Evolutionary conservation across 1,284 basidiomycete species (phyloP), one percentile per base, ranked within the genome.

Genomic region (Coniferiporia weirii): DNA sequence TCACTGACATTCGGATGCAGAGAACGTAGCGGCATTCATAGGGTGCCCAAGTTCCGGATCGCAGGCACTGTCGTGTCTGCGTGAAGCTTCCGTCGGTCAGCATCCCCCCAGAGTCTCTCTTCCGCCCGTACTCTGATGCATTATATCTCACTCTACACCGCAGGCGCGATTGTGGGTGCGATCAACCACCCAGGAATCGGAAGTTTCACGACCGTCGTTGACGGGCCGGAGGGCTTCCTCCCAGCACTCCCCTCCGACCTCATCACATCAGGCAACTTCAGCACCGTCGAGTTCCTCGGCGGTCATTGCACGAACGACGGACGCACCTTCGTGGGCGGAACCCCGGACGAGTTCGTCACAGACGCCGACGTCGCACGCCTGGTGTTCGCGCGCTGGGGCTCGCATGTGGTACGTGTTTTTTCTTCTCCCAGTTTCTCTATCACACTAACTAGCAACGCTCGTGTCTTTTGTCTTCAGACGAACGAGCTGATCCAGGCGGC

Each of bases 261-360:
- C 9, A 73, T 79, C 46, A 56, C 69, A 1, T 48, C 66, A 1
- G 74, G 76, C 2, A 73, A 71, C 36, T 76, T 79, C 61, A 67
- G 57, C 54, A 60, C 66, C 3, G 73, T 78, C 1, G 75, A 78
- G 5, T 74, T 75, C 60, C 66, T 75, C 5, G 77, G 73, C 22
- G 77, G 78, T 1, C 76, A 78, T 60, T 77, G 75, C 61, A 75
- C 75, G 0, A 74, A 75, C 17, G 76, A 78, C 55, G 76, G 76
- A 8, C 57, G 65, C 27, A 76, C 73, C 3, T 78, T 78, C 58
- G 75, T 71, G 1, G 71, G 69, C 34, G 76, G 75, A 8, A 68
- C 65, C 17, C 76, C 76, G 0, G 65, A 66, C 3, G 69, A 74
- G 10, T 74, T 78, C 51, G 64, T 71, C 3, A 76, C 73, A 0